Conservation (phyloP, 106 monocot genomes). For the Alisma plantagoaquatica region DNA sequence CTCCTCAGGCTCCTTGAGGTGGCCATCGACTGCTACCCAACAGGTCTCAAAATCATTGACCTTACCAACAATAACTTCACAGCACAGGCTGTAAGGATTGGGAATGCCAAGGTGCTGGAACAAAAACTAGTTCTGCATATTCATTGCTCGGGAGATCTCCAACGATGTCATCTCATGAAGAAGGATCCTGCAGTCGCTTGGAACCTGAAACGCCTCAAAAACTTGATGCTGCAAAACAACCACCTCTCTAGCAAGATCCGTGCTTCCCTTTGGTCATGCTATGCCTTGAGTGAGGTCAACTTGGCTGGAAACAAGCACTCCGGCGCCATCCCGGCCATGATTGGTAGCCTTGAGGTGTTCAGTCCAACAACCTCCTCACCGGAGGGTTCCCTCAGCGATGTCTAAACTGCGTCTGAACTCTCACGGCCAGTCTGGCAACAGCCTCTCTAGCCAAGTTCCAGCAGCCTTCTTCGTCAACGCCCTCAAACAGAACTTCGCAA, state of each 20-base stretch:
- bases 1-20: no score
- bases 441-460: conserved; percentile 42
- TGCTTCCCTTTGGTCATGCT: conserved; percentile 29
- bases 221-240: conserved; percentile 30
- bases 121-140: conserved; percentile 47
- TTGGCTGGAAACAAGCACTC: conserved; percentile 35
- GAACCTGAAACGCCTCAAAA: conserved; percentile 23
- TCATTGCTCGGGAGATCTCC: conserved; percentile 41
- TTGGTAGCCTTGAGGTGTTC: conserved; percentile 27
- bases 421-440: conserved; percentile 31
- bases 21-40: conserved; percentile 67
- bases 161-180: conserved; percentile 24
- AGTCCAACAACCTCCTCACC: conserved; percentile 41
- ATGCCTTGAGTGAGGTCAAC: conserved; percentile 25
- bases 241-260: conserved; percentile 33
- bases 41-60: conserved; percentile 43
- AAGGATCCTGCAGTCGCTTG: conserved; percentile 46
- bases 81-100: conserved; percentile 37
- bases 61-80: conserved; percentile 39
- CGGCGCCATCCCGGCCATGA: conserved; percentile 34
- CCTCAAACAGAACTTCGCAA: conserved; percentile 30
- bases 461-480: conserved; percentile 31
- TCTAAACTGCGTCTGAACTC: conserved; percentile 23
- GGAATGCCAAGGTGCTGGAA: conserved; percentile 28
- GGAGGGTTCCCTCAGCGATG: conserved; percentile 33